Evolutionary conservation across 2,329 filamentous ascomycete genomes (phyloP), one percentile per base, ranked within the genome.

Genomic region (Fusarium proliferatum): DNA sequence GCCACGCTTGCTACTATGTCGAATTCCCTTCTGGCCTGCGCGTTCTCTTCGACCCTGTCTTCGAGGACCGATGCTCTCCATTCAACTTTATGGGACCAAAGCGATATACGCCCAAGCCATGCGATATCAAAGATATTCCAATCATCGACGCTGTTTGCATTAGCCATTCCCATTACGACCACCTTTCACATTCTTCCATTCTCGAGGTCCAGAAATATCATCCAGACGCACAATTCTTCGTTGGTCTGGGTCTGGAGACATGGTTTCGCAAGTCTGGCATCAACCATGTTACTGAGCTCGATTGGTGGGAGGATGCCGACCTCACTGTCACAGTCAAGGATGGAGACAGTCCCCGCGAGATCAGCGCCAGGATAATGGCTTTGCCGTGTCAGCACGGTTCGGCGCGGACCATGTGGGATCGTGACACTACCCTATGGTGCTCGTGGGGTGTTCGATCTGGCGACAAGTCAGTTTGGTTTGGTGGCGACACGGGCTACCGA

Each of bases 21-120:
- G 96, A 98, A 82, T 98, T 95, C 78, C 94, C 95, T 4, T 88
- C 89, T 19, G 96, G 96, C 2, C 86, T 98, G 60, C 91, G 96
- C 61, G 94, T 97, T 7, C 89, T 98, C 7, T 98, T 97, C 81
- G 96, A 98, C 79, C 96, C 96, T 3, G 95, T 98, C 39, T 97
- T 98, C 75, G 94, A 96, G 80, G 90, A 94, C 71, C 91, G 94
- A 76, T 98, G 96, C 84, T 91, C 92, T 36, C 96, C 96, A 0
- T 86, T 96, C 75, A 87, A 86, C 42, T 91, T 90, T 74, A 78
- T 93, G 63, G 90, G 90, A 0, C 93, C 95, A 4, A 93, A 93
- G 82, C 88, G 96, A 56, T 97, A 90, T 82, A 97, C 95, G 1
- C 87, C 91, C 28, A 86, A 88, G 64, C 94, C 96, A 0, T 97